Evolutionary conservation across 305 asterid species (phyloP).

Genomic region (Withania somnifera): DNA sequence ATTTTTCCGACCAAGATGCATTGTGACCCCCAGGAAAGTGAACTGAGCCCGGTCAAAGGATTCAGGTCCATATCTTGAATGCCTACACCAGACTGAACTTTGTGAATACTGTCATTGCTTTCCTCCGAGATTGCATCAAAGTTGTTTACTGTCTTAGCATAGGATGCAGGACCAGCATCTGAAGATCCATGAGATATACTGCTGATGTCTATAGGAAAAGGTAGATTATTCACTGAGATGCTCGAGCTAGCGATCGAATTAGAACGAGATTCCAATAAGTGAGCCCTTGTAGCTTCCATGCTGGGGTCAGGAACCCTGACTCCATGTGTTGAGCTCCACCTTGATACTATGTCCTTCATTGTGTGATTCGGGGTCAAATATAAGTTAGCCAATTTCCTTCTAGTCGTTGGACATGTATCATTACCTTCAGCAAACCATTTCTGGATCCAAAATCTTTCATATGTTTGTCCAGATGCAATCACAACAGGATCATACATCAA

Average conservation of each 20-base stretch:
- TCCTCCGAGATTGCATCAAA: neutral
- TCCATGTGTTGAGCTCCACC: slow-evolving; percentile 36
- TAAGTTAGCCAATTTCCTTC: slow-evolving; percentile 26
- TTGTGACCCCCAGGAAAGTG: slow-evolving; percentile 59
- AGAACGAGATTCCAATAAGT: slow-evolving; percentile 33
- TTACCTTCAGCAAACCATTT: slow-evolving; percentile 79
- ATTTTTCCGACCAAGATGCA: slow-evolving; percentile 42
- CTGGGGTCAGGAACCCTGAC: slow-evolving; percentile 33
- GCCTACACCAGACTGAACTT: neutral
- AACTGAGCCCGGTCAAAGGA: slow-evolving; percentile 25
- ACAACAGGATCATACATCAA: slow-evolving; percentile 67
- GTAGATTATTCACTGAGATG: slow-evolving; percentile 47
- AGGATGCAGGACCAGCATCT: slow-evolving; percentile 5
- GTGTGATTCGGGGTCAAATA: slow-evolving; percentile 41
- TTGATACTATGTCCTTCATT: slow-evolving; percentile 37
- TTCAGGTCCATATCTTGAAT: slow-evolving; percentile 22
- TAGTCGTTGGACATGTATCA: slow-evolving; percentile 48
- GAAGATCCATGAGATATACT: slow-evolving; percentile 34
- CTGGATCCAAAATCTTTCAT: slow-evolving; percentile 64
- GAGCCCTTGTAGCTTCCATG: slow-evolving; percentile 12
- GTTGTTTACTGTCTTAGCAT: neutral
- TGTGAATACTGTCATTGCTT: neutral
- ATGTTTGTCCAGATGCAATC: slow-evolving; percentile 58
- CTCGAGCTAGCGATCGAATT: slow-evolving; percentile 59
- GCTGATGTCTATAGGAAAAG: slow-evolving; percentile 51